phyloP scores from a whole-genome alignment of 257 asterid genomes.

The Fraxinus quadrangulata region DNA sequence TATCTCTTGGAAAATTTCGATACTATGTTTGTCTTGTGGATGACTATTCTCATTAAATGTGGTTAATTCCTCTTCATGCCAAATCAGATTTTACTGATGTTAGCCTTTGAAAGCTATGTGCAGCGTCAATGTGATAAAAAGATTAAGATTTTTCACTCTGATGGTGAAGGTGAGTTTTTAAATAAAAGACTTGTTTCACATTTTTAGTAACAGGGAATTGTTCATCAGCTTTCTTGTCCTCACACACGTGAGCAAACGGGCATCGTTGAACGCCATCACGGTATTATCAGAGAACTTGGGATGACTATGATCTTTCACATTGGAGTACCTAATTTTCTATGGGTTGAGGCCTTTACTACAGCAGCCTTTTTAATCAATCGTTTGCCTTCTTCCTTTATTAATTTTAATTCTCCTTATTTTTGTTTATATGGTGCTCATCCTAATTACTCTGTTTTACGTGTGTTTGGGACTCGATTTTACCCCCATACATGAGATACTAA shows the following conservation, averaged over 20 bases:
- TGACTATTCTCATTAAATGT: background rate
- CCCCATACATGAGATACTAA: background rate
- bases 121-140: background rate
- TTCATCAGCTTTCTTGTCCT: background rate
- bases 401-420: background rate
- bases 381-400: background rate
- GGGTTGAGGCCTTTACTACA: background rate
- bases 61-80: background rate
- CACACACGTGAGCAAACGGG: background rate
- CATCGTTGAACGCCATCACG: background rate
- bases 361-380: background rate
- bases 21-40: background rate
- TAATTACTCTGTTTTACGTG: background rate
- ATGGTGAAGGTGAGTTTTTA: background rate
- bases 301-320: background rate
- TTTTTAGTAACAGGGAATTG: background rate
- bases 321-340: background rate
- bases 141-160: background rate
- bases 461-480: background rate
- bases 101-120: background rate
- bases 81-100: slow-evolving; percentile 1
- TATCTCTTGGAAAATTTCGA: background rate
- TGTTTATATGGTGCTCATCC: background rate
- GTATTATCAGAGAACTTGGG: background rate
- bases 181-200: background rate